Evolutionary conservation across 139 green algal species (phyloP), one percentile per base, ranked within the genome.

Genomic region (Trebouxia sp.): DNA sequence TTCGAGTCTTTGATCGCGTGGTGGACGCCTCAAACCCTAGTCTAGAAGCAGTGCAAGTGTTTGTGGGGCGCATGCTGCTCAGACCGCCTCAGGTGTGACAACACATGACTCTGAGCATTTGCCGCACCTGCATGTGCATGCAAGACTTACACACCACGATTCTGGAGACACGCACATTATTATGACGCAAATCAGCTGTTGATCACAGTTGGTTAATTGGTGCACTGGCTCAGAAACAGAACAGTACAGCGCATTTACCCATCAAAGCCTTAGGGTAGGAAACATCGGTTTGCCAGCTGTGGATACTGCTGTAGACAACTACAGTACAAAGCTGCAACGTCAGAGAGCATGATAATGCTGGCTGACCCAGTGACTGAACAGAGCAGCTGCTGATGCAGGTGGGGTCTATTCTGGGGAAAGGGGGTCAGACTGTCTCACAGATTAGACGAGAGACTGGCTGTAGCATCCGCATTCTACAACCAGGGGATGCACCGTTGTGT

Each of bases 371-470:
- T n/a, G n/a, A n/a, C n/a, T n/a, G n/a, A n/a, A n/a, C n/a, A n/a
- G n/a, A n/a, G 32, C 37, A 45, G 11, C 10, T 38, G 11, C 24
- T 47, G 35, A 26, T 58, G 38, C 77, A 82, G 77, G 58, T 82
- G 17, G 77, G 77, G 26, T 69, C 38, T 41, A 39, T 82, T 11
- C 42, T 82, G 41, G 77, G 77, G 6, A 82, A 82, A 37, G 77
- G 77, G 0, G 77, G 77, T 11, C 35, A 45, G 1, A 82, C 39
- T 28, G 56, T 82, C 43, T 62, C 56, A 10, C 56, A 82, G 42
- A 56, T 82, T 15, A 66, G 77, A 26, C 55, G 37, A 41, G 58
- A 81, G 24, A 55, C 50, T 15, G 55, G 76, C 22, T 62, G 50
- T 6, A 74, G 37, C 51, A 66, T 81, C 50, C 50, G 76, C 7